These are phyloP conservation scores for Hylodesmum podocarpum DNA, from an alignment of 306 rosid genomes.

Conservation along the genomic window DNA sequence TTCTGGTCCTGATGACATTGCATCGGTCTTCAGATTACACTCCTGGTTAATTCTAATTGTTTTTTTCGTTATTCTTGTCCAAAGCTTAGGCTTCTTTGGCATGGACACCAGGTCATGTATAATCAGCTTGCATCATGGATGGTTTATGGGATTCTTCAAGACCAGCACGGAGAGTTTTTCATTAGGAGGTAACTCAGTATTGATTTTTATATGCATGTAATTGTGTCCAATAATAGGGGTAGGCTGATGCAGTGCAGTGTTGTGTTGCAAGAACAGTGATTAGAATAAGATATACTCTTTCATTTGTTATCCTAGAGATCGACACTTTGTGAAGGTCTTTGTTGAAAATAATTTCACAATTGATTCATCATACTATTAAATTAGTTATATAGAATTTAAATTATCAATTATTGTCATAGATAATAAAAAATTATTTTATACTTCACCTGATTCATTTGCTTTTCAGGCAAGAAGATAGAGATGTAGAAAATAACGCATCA, in stretches of 20 bases:
- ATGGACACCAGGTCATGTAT: conserved; percentile 93
- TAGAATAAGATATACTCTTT: neutral
- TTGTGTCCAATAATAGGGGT: conserved; percentile 12
- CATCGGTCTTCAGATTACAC: neutral
- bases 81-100: conserved; percentile 98
- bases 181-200: conserved; percentile 62
- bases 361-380: neutral
- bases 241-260: neutral
- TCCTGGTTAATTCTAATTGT: conserved; percentile 26
- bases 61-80: conserved; percentile 37
- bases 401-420: neutral
- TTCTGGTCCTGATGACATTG: conserved; percentile 7
- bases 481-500: conserved; percentile 58
- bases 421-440: no score
- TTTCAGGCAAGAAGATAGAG: conserved; percentile 91
- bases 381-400: neutral
- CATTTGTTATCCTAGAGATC: neutral
- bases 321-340: neutral
- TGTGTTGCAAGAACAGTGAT: conserved; percentile 14
- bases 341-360: neutral
- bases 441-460: conserved; percentile 27
- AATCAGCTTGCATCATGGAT: conserved; percentile 97
- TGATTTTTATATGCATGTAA: conserved; percentile 9
- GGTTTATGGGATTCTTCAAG: conserved; percentile 95
- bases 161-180: conserved; percentile 88